Base-by-base conservation (phyloP, 2,329 filamentous ascomycete genomes). In the Emergomyces pasteurianus region DNA sequence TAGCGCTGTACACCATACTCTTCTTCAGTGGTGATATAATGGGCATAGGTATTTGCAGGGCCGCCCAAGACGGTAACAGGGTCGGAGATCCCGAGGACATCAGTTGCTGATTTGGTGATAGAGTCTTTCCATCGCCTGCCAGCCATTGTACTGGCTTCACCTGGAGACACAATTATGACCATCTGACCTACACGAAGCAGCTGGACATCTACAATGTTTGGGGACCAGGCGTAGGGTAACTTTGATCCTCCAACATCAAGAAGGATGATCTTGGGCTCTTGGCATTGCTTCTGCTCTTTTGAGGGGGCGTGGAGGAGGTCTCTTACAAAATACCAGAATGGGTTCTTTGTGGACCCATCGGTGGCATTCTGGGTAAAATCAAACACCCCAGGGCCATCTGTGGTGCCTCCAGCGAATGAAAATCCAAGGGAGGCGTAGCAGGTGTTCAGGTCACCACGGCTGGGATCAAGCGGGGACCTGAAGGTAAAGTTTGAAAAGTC, bases 71-170 rank as follows among this genome's bases (percentile, higher is more conserved):
- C 88, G 3, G 95, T 90, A n/a, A 90, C 70, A 0, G 89, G 87
- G 1, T 78, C 70, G 2, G 68, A 65, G 53, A 85, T 79, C 0
- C 78, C 75, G 5, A 81, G 72, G 1, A 80, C 68, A 10, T 82
- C 79, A 0, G 76, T 74, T 8, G 83, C 80, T n/a, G 80, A 79
- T 21, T 79, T 75, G 1, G 78, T 73, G 18, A 95, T 80, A 0
- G 89, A 86, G 38, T 83, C 80, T 69, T 87, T 89, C 92, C 92
- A 96, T 31, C 92, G 84, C 26, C 92, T 83, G 0, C 92, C 92
- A 1, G 89, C 84, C 92, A 96, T 97, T 4, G 92, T 96, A 0
- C 89, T 94, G 0, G 89, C 90, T 74, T 96, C 92, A 36, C 90
- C 90, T 0, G 92, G 88, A 38, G 87, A 88, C 34, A 96, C 84